Evolutionary conservation across 2,329 filamentous ascomycete genomes (phyloP), one percentile per base, ranked within the genome.

Genomic region (Chaetomium sp.): DNA sequence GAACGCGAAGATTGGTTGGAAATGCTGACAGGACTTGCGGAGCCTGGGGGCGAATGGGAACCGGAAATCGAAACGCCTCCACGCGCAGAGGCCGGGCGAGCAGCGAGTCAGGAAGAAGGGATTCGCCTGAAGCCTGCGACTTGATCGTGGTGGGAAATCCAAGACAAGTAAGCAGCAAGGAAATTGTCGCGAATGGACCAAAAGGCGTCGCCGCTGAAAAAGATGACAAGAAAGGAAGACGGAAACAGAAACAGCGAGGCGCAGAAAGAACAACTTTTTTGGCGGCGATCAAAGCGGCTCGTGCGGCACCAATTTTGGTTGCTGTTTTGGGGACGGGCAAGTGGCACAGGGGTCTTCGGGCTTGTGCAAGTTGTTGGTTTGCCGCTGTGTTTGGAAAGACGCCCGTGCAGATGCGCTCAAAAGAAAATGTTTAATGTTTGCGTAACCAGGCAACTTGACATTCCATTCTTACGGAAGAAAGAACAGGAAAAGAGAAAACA

Each of bases 21-120:
- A 41, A 35, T 41, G 48, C 11, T 42, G 7, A 40, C 41, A 27
- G 41, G 33, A 35, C 14, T 19, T 43, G 53, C 53, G 46, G 53
- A 41, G 41, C n/a, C 12, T 4, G 19, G 53, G 43, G 53, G 53
- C 57, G 57, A 58, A 58, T 55, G 40, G 33, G 35, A 52, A 11
- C 11, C 10, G 27, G 36, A 45, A 12, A 54, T 14, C 35, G 52
- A 54, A 32, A 14, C 27, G 37, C 51, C 49, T 10, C 8, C 44
- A 35, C 8, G 38, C 35, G 19, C 19, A 27, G 40, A 10, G 5
- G 36, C 37, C 38, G 40, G 6, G 37, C 6, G 43, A 2, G 19
- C 12, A n/a, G 40, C 56, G 49, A 58, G 49, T 57, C 51, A 53
- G 51, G 33, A 47, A 45, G 19, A n/a, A 36, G 8, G 2, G 43